Percentiles rank a stretch among this genome's conserved stretches.
phyloP scores from a whole-genome alignment of 1,139 yeast genomes.

The Ashbya aceris region DNA sequence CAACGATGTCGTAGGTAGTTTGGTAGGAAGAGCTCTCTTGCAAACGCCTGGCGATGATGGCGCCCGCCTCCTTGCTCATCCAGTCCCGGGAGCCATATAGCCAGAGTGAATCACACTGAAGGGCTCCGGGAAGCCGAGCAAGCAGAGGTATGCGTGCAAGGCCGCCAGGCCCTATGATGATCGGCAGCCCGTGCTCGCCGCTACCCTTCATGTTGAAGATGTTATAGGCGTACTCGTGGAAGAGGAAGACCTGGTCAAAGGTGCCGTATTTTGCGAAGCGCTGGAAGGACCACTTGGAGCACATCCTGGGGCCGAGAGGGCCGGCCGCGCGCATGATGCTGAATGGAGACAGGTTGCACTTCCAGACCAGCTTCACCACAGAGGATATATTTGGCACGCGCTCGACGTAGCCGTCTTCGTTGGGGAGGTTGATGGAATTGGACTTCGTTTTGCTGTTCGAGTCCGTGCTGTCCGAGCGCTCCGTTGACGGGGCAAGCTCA shows the following conservation, averaged over 20 bases:
- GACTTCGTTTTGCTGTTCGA: slow-evolving; percentile 20
- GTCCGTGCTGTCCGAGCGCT: slow-evolving; percentile 43
- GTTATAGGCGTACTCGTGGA: slow-evolving; percentile 20
- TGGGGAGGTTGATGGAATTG: slow-evolving; percentile 8
- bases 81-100: too few species aligned
- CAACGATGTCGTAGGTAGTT: slow-evolving; percentile 43
- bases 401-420: slow-evolving; percentile 10
- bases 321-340: slow-evolving; percentile 46
- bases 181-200: slow-evolving; percentile 25
- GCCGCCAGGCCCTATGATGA: slow-evolving; percentile 41
- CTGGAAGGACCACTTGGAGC: slow-evolving; percentile 52
- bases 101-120: slow-evolving; percentile 42
- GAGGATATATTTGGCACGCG: slow-evolving; percentile 18
- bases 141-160: slow-evolving; percentile 68
- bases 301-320: slow-evolving; percentile 50
- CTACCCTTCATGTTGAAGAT: slow-evolving; percentile 19
- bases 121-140: slow-evolving; percentile 35
- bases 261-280: slow-evolving; percentile 31
- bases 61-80: too few species aligned
- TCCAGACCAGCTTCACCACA: slow-evolving; percentile 22
- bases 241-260: slow-evolving; percentile 7
- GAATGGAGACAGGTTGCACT: slow-evolving; percentile 48
- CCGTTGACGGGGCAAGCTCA: slow-evolving; percentile 59
- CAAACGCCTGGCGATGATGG: too few species aligned
- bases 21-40: too few species aligned